A percentile compares a stretch with the other conserved stretches of the same genome.
phyloP scores from a whole-genome alignment of 140 eudicot genomes.

The Bidens hawaiensis region DNA sequence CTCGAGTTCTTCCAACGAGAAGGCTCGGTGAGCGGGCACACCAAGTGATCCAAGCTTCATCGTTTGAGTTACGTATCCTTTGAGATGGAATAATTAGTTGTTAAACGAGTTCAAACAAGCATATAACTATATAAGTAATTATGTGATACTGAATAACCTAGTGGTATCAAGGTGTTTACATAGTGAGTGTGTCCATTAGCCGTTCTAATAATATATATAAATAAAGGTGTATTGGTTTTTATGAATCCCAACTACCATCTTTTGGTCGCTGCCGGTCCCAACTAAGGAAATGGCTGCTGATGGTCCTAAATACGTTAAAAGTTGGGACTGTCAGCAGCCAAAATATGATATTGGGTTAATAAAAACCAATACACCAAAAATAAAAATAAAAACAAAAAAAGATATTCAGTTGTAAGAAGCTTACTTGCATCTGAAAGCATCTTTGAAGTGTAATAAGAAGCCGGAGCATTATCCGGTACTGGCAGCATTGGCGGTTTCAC shows the following conservation, averaged over 20 bases:
- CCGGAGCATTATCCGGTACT: conserved; percentile 43
- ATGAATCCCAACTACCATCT: no score
- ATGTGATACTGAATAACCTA: not conserved
- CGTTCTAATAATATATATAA: no score
- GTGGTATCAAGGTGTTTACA: no score
- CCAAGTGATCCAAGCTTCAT: conserved; percentile 82
- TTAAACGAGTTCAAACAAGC: conserved; percentile 8
- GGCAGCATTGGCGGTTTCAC: conserved; percentile 24
- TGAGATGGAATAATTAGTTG: not conserved
- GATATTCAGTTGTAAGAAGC: not conserved
- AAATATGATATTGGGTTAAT: no score
- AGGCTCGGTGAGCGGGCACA: conserved; percentile 61
- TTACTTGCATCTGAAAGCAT: conserved; percentile 84
- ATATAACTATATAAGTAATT: not conserved
- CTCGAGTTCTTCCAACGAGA: conserved; percentile 76
- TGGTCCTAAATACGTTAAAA: no score
- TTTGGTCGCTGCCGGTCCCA: no score
- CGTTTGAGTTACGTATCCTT: conserved; percentile 77
- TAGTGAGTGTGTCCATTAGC: no score
- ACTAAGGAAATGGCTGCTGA: no score
- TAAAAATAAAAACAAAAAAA: no score
- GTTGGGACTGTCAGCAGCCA: no score
- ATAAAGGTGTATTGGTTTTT: no score
- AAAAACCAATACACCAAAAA: no score
- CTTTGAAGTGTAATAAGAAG: conserved; percentile 71